Evolutionary conservation across 129 eudicot genomes (phyloP).

Genomic region (Centrapalus pauciflorus): DNA sequence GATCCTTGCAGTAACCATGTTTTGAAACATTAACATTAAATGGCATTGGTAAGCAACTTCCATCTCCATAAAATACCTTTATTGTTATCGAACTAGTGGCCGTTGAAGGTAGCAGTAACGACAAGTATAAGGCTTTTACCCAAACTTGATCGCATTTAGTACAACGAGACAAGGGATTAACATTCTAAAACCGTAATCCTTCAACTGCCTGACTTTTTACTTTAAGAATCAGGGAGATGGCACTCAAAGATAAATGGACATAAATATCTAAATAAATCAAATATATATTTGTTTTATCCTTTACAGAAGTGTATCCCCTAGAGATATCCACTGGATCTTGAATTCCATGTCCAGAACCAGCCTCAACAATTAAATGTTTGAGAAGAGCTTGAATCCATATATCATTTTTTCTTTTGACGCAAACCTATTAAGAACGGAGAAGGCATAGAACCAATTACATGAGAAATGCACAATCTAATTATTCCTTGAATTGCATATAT

Average conservation of each 20-base stretch:
- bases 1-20: constrained; percentile 78
- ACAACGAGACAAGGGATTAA: constrained; percentile 86
- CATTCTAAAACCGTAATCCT: constrained; percentile 71
- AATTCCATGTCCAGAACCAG: constrained; percentile 93
- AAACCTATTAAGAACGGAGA: constrained; percentile 44
- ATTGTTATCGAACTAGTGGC: constrained; percentile 81
- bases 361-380: constrained; percentile 82
- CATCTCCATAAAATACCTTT: constrained; percentile 80
- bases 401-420: constrained; percentile 93
- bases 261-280: constrained; percentile 69
- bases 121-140: constrained; percentile 99
- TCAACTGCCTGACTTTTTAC: constrained; percentile 75
- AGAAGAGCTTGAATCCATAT: constrained; percentile 84
- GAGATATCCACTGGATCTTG: constrained; percentile 96
- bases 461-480: background rate
- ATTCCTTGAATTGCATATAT: background rate
- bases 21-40: constrained; percentile 73
- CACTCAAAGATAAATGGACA: constrained; percentile 79
- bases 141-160: constrained; percentile 76
- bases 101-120: constrained; percentile 90
- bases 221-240: constrained; percentile 83
- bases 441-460: background rate
- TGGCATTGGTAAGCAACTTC: constrained; percentile 91
- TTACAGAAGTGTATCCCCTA: constrained; percentile 87
- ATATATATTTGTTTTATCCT: constrained; percentile 88